Conservation (phyloP, 2,329 filamentous ascomycete species). For the Microcyclospora tardicrescens region DNA sequence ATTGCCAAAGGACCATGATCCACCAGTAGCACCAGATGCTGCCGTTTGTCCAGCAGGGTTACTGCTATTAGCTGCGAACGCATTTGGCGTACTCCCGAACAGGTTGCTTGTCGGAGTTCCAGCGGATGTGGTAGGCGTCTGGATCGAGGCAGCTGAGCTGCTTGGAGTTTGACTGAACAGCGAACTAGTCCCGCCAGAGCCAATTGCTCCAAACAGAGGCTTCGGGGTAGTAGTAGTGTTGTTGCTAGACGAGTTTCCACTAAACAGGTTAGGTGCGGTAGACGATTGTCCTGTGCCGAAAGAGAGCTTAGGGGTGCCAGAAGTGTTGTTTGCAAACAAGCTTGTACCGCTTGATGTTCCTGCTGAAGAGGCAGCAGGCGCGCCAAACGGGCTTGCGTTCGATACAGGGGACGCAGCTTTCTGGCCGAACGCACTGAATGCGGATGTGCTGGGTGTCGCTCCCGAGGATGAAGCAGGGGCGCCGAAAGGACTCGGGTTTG, state of each 20-base stretch:
- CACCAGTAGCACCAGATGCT: background rate
- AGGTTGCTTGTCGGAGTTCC: background rate
- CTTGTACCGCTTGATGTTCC: background rate
- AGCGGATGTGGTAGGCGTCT: background rate
- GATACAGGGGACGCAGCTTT: too few relatives aligned
- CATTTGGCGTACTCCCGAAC: too few relatives aligned
- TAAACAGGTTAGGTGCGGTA: background rate
- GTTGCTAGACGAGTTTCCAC: background rate
- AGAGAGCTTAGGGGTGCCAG: background rate
- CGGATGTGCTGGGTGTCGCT: too few relatives aligned
- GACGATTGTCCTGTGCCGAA: background rate
- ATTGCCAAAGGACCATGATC: too few relatives aligned
- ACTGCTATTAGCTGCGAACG: too few relatives aligned
- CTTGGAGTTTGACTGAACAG: too few relatives aligned
- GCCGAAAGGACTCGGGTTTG: too few relatives aligned
- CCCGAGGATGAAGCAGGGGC: too few relatives aligned
- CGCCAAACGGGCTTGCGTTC: background rate
- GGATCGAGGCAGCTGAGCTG: background rate
- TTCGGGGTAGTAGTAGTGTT: background rate
- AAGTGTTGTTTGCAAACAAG: constrained; percentile 1
- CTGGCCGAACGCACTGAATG: too few relatives aligned
- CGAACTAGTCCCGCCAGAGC: too few relatives aligned
- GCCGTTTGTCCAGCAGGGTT: background rate
- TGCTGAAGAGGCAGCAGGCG: background rate
- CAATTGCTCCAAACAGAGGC: too few relatives aligned